Evolutionary conservation across 2,329 filamentous ascomycete genomes (phyloP).

Genomic region (Gnomoniopsis sp.): DNA sequence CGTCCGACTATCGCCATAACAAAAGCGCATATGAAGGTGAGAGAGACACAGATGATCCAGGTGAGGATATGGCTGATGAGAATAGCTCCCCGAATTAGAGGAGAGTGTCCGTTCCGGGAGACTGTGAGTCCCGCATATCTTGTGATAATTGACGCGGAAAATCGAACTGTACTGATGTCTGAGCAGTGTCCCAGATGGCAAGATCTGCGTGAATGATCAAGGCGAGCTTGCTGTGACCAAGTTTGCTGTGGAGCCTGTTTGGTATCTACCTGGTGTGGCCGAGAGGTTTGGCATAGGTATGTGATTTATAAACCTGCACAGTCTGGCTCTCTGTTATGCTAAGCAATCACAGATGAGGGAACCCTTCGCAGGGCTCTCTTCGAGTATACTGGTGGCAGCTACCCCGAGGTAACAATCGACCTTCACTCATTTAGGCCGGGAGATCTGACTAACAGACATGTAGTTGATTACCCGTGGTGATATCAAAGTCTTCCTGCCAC

Average conservation of each 20-base stretch:
- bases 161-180: constrained; percentile 10
- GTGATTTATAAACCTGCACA: constrained; percentile 22
- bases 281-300: constrained; percentile 86
- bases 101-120: constrained; percentile 79
- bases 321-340: constrained; percentile 19
- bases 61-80: background rate
- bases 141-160: background rate
- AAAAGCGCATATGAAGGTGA: constrained; percentile 82
- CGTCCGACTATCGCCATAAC: constrained; percentile 90
- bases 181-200: constrained; percentile 67
- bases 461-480: constrained; percentile 86
- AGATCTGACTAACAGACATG: constrained; percentile 9
- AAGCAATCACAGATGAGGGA: constrained; percentile 64
- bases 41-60: background rate
- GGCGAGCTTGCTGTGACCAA: constrained; percentile 95
- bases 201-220: constrained; percentile 79
- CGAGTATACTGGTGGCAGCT: constrained; percentile 93
- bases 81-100: constrained; percentile 79
- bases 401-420: constrained; percentile 64
- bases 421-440: constrained; percentile 16
- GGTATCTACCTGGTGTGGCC: constrained; percentile 84
- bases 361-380: constrained; percentile 83
- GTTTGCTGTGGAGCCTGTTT: constrained; percentile 91
- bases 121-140: constrained; percentile 47
- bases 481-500: constrained; percentile 92